Conservation (phyloP, 495 filamentous ascomycete genomes). For the Xylaria palmicola region DNA sequence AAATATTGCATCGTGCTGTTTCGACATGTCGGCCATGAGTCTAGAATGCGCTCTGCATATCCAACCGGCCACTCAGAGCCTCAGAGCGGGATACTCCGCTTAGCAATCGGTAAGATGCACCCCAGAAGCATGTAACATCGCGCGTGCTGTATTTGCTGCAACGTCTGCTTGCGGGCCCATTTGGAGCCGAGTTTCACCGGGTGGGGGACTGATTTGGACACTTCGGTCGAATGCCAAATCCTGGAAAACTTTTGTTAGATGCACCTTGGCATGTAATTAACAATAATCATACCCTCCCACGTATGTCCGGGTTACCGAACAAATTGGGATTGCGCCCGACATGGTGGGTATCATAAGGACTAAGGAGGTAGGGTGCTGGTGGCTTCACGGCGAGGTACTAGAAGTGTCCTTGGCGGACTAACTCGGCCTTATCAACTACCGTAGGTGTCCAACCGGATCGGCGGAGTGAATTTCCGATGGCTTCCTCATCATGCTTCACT, state of each 20-base stretch:
- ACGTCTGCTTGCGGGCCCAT: neutral
- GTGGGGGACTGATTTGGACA: neutral
- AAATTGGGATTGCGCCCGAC: neutral
- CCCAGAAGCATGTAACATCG: neutral
- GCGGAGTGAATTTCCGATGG: too few species aligned
- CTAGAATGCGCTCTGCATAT: conserved; percentile 5
- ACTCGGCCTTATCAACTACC: too few species aligned
- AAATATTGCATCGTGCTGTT: conserved; percentile 3
- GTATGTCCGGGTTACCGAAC: neutral
- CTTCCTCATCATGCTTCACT: neutral
- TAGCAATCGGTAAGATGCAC: neutral
- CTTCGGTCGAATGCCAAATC: too few species aligned
- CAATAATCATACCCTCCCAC: too few species aligned
- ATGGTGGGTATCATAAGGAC: neutral
- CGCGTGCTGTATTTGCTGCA: neutral
- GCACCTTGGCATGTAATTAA: too few species aligned
- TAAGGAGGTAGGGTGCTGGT: too few species aligned
- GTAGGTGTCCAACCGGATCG: too few species aligned
- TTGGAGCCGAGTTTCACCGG: neutral
- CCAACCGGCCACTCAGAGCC: neutral
- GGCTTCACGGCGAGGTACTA: too few species aligned
- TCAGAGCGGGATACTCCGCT: neutral
- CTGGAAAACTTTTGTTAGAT: too few species aligned
- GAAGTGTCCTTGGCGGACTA: too few species aligned
- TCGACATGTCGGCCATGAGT: neutral